Evolutionary conservation across 1,284 basidiomycete genomes (phyloP), one percentile per base, ranked within the genome.

Genomic region (Volvariella surrecta): DNA sequence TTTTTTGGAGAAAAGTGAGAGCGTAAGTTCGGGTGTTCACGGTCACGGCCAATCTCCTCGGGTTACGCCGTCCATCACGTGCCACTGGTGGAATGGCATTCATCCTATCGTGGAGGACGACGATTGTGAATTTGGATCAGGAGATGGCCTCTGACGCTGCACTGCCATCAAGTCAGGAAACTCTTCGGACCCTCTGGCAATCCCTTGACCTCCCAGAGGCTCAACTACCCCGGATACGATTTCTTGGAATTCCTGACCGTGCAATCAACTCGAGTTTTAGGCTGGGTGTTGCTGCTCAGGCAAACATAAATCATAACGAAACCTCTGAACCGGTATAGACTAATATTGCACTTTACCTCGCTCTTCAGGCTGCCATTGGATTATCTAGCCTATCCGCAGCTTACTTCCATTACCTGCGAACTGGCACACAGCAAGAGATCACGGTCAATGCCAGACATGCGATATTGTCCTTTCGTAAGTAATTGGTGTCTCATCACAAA

Each of bases 361-460:
- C 10, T 42, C 9, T 24, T 18, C 34, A 78, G 74, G 71, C 68
- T 1, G 52, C 70, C 0, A 71, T 79, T 13, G 78, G 74, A 0
- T 61, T 79, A 1, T 62, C 76, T 3, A 76, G 68, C 1, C 61
- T 81, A 4, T 65, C 74, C 21, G 72, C 76, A 2, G 71, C 73
- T 2, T 59, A 74, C 43, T 61, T 80, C 18, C 66, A 79, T 52
- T 55, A 60, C 13, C 56, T 79, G 15, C 58, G 68, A 37, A 73
- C 73, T 1, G 68, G 70, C 0, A 45, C 64, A 2, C 54, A 61
- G 44, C 76, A 79, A 51, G 60, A 63, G 16, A 75, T 82, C 1
- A 54, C 56, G 2, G 76, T 81, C 1, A 63, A 79, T 47, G 71
- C 73, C 11, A 57, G 75, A 31, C 76, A 81, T 56, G 78, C 79